Conservation (phyloP, 1,284 basidiomycete genomes). For the Mycosarcoma mackinlayi region DNA sequence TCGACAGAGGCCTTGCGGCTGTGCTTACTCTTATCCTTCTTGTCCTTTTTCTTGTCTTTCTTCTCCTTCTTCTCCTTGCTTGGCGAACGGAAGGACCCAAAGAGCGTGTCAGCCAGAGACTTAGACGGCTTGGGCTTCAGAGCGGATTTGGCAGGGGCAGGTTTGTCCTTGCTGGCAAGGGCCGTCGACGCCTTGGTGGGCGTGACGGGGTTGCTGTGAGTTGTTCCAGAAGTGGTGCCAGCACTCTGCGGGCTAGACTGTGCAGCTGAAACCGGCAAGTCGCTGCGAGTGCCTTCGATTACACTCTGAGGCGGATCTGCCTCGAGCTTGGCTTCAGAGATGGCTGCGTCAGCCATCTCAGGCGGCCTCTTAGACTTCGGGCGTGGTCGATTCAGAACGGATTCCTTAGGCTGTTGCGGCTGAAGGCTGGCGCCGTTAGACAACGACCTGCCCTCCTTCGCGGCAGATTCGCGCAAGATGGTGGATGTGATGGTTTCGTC, state of each 20-base stretch:
- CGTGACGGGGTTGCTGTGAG: constrained; percentile 1
- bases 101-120: constrained; percentile 63
- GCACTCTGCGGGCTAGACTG: constrained; percentile 15
- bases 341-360: constrained; percentile 52
- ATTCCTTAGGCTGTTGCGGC: constrained; percentile 23
- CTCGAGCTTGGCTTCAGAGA: constrained; percentile 46
- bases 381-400: constrained; percentile 53
- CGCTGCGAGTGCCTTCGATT: constrained; percentile 47
- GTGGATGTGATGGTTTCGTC: constrained; percentile 17
- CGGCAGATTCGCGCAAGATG: background rate
- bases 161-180: constrained; percentile 49
- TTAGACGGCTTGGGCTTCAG: constrained; percentile 44
- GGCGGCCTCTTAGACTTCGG: constrained; percentile 28
- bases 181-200: constrained; percentile 6
- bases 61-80: constrained; percentile 46
- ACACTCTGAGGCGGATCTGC: constrained; percentile 19
- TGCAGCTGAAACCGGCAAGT: constrained; percentile 37
- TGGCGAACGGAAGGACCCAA: constrained; percentile 43
- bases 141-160: constrained; percentile 54
- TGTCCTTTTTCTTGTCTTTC: constrained; percentile 37
- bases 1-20: constrained; percentile 31
- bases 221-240: background rate
- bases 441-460: background rate
- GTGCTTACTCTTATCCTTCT: constrained; percentile 47
- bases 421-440: constrained; percentile 7